phyloP scores from a whole-genome alignment of 1,284 basidiomycete genomes.

The Naganishia sp. region DNA sequence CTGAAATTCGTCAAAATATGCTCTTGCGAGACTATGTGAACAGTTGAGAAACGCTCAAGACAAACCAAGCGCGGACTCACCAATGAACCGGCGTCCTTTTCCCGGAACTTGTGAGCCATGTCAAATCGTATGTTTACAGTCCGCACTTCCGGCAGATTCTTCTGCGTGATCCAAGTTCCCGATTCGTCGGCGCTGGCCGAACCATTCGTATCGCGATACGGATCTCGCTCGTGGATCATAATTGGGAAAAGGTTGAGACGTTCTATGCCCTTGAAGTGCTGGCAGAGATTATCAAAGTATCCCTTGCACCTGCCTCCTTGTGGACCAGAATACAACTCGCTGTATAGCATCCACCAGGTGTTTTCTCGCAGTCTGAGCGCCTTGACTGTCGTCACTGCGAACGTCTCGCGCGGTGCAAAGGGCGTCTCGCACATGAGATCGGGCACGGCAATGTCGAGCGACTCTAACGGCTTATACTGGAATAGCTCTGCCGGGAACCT shows the following conservation, averaged over 20 bases:
- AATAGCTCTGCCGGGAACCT: conserved; percentile 8
- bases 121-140: conserved; percentile 16
- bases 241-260: conserved; percentile 11
- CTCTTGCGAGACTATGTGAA: not conserved
- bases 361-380: conserved; percentile 12
- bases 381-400: not conserved
- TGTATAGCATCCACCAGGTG: conserved; percentile 22
- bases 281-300: conserved; percentile 16
- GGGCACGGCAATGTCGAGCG: conserved; percentile 17
- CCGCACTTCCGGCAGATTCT: conserved; percentile 1
- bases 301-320: not conserved
- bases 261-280: conserved; percentile 10
- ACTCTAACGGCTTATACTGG: conserved; percentile 2
- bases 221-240: not conserved
- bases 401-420: not conserved
- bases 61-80: not conserved
- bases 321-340: not conserved
- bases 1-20: conserved; percentile 8
- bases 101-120: conserved; percentile 7
- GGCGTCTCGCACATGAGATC: conserved; percentile 2
- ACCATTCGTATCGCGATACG: not conserved
- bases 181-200: not conserved
- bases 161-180: conserved; percentile 9
- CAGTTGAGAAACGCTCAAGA: not conserved
- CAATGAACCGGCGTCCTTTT: conserved; percentile 8